phyloP scores from a whole-genome alignment of 176 grass and related monocot species.

The Carex kokanica region DNA sequence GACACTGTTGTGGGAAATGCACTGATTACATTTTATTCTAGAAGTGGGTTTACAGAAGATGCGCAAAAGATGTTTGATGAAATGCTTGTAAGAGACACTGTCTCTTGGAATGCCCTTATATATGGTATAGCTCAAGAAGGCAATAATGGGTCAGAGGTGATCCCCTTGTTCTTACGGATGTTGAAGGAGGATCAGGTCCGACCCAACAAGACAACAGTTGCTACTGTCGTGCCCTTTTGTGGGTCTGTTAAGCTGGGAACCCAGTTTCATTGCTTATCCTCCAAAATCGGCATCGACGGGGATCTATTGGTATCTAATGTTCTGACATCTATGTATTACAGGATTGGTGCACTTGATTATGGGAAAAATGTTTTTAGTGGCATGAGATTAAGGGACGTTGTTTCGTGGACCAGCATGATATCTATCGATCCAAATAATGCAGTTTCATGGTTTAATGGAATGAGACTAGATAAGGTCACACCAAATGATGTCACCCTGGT shows the following conservation, averaged over 20 bases:
- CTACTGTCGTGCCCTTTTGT: slow-evolving; percentile 57
- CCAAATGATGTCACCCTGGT: slow-evolving; percentile 93
- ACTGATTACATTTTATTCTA: slow-evolving; percentile 63
- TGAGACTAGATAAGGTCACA: slow-evolving; percentile 44
- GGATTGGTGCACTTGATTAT: slow-evolving; percentile 25
- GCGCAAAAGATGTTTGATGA: slow-evolving; percentile 60
- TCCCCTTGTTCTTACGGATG: slow-evolving; percentile 51
- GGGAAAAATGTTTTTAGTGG: slow-evolving; percentile 41
- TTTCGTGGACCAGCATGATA: slow-evolving; percentile 80
- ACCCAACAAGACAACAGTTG: slow-evolving; percentile 66
- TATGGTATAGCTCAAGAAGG: slow-evolving; percentile 58
- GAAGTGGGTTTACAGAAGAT: slow-evolving; percentile 22
- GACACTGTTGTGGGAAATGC: slow-evolving; percentile 63
- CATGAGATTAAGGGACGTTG: slow-evolving; percentile 53
- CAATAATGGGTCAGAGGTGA: slow-evolving; percentile 41
- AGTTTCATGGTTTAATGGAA: slow-evolving; percentile 45
- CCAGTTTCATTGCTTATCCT: slow-evolving; percentile 62
- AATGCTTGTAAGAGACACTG: slow-evolving; percentile 47
- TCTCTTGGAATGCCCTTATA: slow-evolving; percentile 82
- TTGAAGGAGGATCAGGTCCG: slow-evolving; percentile 35
- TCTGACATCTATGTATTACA: slow-evolving; percentile 89
- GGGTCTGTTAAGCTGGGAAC: slow-evolving; percentile 40
- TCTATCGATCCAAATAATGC: slow-evolving; percentile 61
- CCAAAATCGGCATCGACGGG: slow-evolving; percentile 48
- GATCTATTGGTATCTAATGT: slow-evolving; percentile 56